A percentile compares a stretch with the other conserved stretches of the same genome.
Conservation (phyloP, 495 filamentous ascomycete genomes). For the Pyrenula aspistea region DNA sequence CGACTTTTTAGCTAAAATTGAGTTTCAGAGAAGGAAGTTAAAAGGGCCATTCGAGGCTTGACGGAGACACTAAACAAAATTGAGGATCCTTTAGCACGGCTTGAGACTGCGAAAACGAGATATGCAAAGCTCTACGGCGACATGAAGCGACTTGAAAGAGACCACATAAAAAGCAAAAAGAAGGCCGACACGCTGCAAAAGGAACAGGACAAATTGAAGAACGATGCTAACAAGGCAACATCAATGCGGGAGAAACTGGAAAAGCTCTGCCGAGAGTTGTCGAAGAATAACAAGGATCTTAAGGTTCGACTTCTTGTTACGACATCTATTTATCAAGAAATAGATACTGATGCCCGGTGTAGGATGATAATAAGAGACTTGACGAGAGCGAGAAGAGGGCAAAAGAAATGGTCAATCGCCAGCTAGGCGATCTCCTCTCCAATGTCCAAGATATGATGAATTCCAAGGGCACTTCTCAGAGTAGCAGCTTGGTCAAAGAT, state of each 20-base stretch:
- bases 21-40: conserved; percentile 72
- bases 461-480: conserved; percentile 63
- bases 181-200: conserved; percentile 90
- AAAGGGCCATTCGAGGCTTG: conserved; percentile 84
- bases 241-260: conserved; percentile 89
- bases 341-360: conserved; percentile 21
- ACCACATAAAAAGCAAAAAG: conserved; percentile 91
- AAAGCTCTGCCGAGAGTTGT: conserved; percentile 83
- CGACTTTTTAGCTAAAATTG: no score
- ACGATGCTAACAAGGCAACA: conserved; percentile 76
- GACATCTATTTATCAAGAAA: conserved; percentile 10
- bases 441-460: conserved; percentile 74
- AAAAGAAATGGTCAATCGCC: conserved; percentile 72
- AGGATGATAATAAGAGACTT: conserved; percentile 86
- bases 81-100: conserved; percentile 57
- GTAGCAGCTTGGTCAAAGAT: conserved; percentile 65
- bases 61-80: conserved; percentile 70
- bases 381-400: conserved; percentile 73
- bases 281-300: conserved; percentile 91
- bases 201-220: conserved; percentile 80
- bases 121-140: conserved; percentile 83
- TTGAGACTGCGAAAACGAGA: conserved; percentile 80
- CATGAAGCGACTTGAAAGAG: conserved; percentile 89
- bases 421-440: conserved; percentile 58
- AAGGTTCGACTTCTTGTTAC: conserved; percentile 50